These are phyloP conservation scores for Exophiala bonariae DNA, from an alignment of 2,329 filamentous ascomycete genomes.

Conservation along the genomic window DNA sequence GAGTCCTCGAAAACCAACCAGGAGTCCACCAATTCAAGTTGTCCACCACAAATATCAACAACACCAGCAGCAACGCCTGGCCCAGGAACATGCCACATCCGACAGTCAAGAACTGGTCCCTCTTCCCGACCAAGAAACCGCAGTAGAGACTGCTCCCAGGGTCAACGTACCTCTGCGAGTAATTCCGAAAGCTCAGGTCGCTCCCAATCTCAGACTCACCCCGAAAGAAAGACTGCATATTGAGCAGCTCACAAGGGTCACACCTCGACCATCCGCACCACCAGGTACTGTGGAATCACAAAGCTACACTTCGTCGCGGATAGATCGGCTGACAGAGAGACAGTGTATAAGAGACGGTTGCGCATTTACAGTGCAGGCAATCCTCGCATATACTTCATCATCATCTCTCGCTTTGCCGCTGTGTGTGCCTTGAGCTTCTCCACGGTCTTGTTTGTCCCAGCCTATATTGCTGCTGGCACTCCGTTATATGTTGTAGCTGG, in stretches of 20 bases:
- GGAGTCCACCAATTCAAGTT: slow-evolving; percentile 19
- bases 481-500: slow-evolving; percentile 25
- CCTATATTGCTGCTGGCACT: slow-evolving; percentile 49
- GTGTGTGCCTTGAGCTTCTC: slow-evolving; percentile 70
- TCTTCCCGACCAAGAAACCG: slow-evolving; percentile 10
- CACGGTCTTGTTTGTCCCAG: slow-evolving; percentile 62
- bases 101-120: slow-evolving; percentile 19
- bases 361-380: slow-evolving; percentile 77
- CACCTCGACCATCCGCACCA: slow-evolving; percentile 12
- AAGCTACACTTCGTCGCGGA: slow-evolving; percentile 7
- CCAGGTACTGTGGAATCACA: slow-evolving; percentile 11
- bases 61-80: slow-evolving; percentile 8
- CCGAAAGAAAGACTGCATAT: slow-evolving; percentile 28
- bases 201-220: slow-evolving; percentile 24
- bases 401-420: slow-evolving; percentile 69
- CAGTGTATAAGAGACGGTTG: slow-evolving; percentile 47
- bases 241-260: slow-evolving; percentile 24
- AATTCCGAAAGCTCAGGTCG: slow-evolving; percentile 26
- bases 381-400: slow-evolving; percentile 65
- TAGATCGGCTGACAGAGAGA: slow-evolving; percentile 6
- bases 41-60: slow-evolving; percentile 15
- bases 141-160: slow-evolving; percentile 19
- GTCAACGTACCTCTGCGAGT: slow-evolving; percentile 26
- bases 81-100: slow-evolving; percentile 5
- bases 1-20: slow-evolving; percentile 1